Evolutionary conservation across 2,329 filamentous ascomycete species (phyloP).

Genomic region (Graphiopsis chlorocephala): DNA sequence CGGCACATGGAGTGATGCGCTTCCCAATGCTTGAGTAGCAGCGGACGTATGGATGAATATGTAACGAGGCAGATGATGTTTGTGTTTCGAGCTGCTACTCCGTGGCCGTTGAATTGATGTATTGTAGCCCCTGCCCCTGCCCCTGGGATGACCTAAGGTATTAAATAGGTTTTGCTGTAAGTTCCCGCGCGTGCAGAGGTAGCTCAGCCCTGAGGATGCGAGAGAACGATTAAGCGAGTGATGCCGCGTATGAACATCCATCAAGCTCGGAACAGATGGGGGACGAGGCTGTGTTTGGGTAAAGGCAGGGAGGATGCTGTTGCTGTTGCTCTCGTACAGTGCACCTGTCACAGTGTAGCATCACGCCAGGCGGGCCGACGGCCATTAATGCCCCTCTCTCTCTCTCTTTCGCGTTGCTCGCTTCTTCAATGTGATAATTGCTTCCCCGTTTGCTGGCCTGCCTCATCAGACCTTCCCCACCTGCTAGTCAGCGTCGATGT

Average conservation of each 20-base stretch:
- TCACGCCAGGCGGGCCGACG: not conserved
- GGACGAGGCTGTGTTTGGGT: not conserved
- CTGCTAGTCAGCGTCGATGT: not conserved
- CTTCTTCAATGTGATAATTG: not conserved
- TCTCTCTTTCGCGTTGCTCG: not conserved
- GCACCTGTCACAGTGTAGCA: not conserved
- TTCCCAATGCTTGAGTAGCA: too few relatives aligned
- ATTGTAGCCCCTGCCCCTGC: not conserved
- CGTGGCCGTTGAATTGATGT: not conserved
- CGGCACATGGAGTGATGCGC: not conserved
- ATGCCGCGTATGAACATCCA: not conserved
- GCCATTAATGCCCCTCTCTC: not conserved
- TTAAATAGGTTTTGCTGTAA: not conserved
- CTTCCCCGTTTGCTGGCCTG: not conserved
- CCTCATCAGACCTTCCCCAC: not conserved
- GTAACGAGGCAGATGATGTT: not conserved
- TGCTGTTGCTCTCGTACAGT: not conserved
- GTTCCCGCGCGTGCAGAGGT: not conserved
- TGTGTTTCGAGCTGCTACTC: not conserved
- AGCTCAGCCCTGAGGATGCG: not conserved
- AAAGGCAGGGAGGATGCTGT: not conserved
- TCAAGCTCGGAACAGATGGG: not conserved
- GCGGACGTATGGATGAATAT: not conserved
- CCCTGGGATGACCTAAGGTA: not conserved
- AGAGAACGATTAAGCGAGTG: not conserved